A percentile compares a stretch with the other conserved stretches of the same genome.
phyloP scores from a whole-genome alignment of 345 rosid species.

The Eucalyptus urophylla region DNA sequence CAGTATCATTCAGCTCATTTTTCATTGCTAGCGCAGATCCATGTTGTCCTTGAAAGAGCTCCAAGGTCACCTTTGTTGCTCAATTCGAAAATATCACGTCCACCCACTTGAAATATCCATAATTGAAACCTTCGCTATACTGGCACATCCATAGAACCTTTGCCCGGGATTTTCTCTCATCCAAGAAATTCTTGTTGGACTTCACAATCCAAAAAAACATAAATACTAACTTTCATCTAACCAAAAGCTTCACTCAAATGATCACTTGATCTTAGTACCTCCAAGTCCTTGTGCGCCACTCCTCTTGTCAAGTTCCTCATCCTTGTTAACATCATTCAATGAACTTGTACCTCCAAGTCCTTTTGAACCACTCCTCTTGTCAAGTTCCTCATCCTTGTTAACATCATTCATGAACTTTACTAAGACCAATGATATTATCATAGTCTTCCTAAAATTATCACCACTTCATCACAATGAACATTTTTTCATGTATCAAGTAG shows the following conservation, averaged over 20 bases:
- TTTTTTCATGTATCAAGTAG: neutral
- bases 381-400: too few relatives aligned
- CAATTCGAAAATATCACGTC: neutral
- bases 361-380: too few relatives aligned
- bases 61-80: neutral
- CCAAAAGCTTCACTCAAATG: neutral
- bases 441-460: neutral
- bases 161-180: accelerated
- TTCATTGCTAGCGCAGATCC: neutral
- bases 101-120: neutral
- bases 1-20: neutral
- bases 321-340: neutral
- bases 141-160: neutral
- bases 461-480: neutral
- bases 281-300: too few relatives aligned
- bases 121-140: neutral
- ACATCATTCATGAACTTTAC: neutral
- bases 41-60: neutral
- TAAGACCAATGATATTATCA: neutral
- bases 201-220: neutral
- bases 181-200: neutral
- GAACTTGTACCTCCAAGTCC: neutral
- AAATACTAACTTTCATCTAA: neutral
- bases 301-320: too few relatives aligned
- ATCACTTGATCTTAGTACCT: neutral